phyloP scores from a whole-genome alignment of 2,329 filamentous ascomycete genomes.

The Periconia sp. region DNA sequence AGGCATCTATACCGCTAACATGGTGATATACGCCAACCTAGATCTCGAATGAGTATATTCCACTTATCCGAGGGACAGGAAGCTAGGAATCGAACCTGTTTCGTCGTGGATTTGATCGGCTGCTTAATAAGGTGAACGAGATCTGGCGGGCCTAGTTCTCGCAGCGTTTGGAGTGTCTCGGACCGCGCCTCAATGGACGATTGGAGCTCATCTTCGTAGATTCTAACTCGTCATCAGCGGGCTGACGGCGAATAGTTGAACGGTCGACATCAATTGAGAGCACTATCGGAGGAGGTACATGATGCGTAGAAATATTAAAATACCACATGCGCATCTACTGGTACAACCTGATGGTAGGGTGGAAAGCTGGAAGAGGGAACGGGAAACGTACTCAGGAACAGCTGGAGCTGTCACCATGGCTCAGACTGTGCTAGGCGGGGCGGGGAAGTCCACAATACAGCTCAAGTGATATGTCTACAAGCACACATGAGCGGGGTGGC shows the following conservation, averaged over 20 bases:
- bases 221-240: no score
- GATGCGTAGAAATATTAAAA: no score
- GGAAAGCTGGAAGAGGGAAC: no score
- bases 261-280: no score
- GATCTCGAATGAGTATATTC: conserved; percentile 6
- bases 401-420: conserved; percentile 51
- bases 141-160: conserved; percentile 94
- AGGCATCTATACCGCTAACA: conserved; percentile 95
- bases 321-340: neutral
- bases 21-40: conserved; percentile 96
- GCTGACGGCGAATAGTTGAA: no score
- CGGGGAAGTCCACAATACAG: conserved; percentile 9
- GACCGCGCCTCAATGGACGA: conserved; percentile 92
- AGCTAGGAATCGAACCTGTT: conserved; percentile 55
- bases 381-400: conserved; percentile 49
- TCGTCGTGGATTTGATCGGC: conserved; percentile 62
- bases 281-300: no score
- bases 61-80: conserved; percentile 2
- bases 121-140: conserved; percentile 92
- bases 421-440: conserved; percentile 32
- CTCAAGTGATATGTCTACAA: conserved; percentile 11
- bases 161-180: conserved; percentile 81
- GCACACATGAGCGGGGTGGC: conserved; percentile 10
- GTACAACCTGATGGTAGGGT: no score
- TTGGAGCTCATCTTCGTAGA: conserved; percentile 91